Evolutionary conservation across 306 rosid genomes (phyloP), one percentile per base, ranked within the genome.

Genomic region (Rubus idaeus): DNA sequence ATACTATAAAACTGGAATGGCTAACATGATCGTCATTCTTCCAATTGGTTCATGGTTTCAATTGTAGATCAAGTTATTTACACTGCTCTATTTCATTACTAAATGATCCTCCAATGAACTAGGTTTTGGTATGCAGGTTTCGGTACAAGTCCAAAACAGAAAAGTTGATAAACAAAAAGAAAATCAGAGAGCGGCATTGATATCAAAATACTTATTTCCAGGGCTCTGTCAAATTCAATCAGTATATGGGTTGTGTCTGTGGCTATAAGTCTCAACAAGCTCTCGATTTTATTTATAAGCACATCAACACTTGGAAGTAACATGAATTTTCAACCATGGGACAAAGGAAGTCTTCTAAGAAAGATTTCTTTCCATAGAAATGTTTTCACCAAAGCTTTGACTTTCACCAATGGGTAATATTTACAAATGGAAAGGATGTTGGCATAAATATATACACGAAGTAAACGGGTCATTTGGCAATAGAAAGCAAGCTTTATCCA

Each of bases 391-490:
- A 13, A 62, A 44, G 10, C 13, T 14, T 13, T 13, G 17, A 18
- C 18, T 35, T 35, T 37, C 67, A 30, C 68, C 44, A 62, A 30
- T 5, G 10, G 21, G n/a, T 35, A 17, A 62, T 40, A 64, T 64
- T 39, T 64, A 64, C 49, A 64, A 18, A 40, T 64, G 6, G 13
- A 64, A 40, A 39, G 26, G 70, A 40, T 1, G 47, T 16, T 14
- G 26, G 23, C 20, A 7, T 64, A 46, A 37, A 64, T 64, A 65
- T 65, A 39, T 65, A 65, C 70, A 65, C 14, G 3, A 17, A 57
- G 39, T 60, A 44, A 4, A 74, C n/a, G 4, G 64, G 16, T 26
- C 12, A 74, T 58, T 57, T 74, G 69, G 69, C 69, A 50, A 70
- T 26, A 20, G 64, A 58, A 57, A 44, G 16, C 62, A 62, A 35